Conservation (phyloP, 192 early-diverging fungal species). For the Coemansia sp. region DNA sequence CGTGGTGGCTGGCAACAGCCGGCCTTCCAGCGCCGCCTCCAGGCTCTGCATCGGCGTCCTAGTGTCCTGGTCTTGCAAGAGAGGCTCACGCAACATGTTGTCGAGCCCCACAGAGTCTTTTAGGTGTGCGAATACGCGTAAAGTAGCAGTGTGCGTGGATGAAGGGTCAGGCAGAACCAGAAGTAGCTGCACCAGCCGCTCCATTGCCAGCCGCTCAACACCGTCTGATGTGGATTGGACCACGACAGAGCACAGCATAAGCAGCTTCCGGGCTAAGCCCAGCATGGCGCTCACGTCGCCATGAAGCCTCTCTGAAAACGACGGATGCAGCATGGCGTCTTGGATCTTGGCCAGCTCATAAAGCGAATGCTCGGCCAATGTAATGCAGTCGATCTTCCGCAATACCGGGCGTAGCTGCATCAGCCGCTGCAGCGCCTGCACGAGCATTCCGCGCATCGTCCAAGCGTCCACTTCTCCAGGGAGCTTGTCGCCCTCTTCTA, state of each 20-base stretch:
- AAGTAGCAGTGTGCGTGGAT: too few species aligned
- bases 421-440: slow-evolving; percentile 5
- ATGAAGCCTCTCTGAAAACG: background rate
- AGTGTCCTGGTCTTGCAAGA: background rate
- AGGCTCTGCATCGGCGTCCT: slow-evolving; percentile 7
- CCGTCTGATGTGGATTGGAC: slow-evolving; percentile 7
- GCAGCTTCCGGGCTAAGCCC: slow-evolving; percentile 21
- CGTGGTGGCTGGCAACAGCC: slow-evolving; percentile 8
- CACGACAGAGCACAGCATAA: slow-evolving; percentile 12
- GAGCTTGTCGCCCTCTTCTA: slow-evolving; percentile 8
- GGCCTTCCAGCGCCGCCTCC: slow-evolving; percentile 15
- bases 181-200: slow-evolving; percentile 16
- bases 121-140: too few species aligned
- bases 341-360: slow-evolving; percentile 28
- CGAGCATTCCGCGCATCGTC: slow-evolving; percentile 15
- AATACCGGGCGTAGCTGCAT: slow-evolving; percentile 5
- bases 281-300: slow-evolving; percentile 3
- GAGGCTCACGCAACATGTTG: slow-evolving; percentile 2
- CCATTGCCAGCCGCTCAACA: slow-evolving; percentile 23
- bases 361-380: slow-evolving; percentile 25
- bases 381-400: slow-evolving; percentile 13
- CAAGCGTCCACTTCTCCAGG: background rate
- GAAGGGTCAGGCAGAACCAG: background rate
- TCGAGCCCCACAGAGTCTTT: background rate
- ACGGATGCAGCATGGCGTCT: slow-evolving; percentile 6